These are phyloP conservation scores for Tylopilus balloui DNA, from an alignment of 768 basidiomycete species.

Conservation along the genomic window DNA sequence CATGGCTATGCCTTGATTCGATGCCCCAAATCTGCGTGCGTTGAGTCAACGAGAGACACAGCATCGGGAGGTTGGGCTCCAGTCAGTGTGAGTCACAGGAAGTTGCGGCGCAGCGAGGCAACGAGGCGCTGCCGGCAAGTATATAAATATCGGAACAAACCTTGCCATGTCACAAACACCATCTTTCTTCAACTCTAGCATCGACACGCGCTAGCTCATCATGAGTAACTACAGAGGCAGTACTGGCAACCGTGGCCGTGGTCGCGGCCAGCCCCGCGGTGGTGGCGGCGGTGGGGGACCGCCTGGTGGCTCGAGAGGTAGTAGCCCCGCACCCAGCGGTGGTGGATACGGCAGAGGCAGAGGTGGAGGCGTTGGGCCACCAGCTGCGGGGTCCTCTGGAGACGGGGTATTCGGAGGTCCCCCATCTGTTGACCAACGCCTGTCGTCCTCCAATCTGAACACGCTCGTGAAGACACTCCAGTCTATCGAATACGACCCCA, in stretches of 20 bases:
- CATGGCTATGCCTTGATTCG: no score
- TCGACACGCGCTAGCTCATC: neutral
- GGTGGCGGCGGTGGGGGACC: neutral
- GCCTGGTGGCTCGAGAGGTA: neutral
- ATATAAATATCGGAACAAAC: conserved; percentile 8
- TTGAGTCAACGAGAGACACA: no score
- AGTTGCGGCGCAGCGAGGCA: neutral
- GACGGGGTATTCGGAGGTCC: conserved; percentile 29
- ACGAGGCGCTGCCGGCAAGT: neutral
- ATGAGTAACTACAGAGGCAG: conserved; percentile 12
- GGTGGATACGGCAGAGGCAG: conserved; percentile 13
- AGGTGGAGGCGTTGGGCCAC: conserved; percentile 25
- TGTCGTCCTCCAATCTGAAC: conserved; percentile 22
- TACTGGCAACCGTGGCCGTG: conserved; percentile 15
- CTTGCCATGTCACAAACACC: neutral
- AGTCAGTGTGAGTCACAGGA: no score
- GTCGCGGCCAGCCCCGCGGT: conserved; percentile 12
- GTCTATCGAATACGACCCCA: conserved; percentile 28
- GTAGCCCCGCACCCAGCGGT: conserved; percentile 1
- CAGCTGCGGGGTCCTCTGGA: conserved; percentile 25
- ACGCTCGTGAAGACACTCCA: conserved; percentile 29
- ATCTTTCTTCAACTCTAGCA: neutral
- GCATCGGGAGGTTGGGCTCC: no score
- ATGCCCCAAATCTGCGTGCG: no score
- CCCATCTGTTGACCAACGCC: conserved; percentile 33